phyloP scores from a whole-genome alignment of 148 eudicot species.

The Arctostaphylos glauca region DNA sequence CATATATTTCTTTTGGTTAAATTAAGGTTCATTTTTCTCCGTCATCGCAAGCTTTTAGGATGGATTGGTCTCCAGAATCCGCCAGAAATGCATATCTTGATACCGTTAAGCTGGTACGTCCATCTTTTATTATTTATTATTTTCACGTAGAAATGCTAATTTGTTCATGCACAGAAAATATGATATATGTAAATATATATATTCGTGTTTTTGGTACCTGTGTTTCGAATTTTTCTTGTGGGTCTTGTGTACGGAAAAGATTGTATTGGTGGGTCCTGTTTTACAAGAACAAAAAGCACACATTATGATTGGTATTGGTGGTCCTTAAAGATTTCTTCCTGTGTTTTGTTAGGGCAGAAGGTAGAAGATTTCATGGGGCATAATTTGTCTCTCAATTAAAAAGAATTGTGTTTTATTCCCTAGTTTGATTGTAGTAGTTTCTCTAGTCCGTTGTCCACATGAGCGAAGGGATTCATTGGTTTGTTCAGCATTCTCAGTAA shows the following conservation, averaged over 20 bases:
- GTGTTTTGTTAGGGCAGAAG: not conserved
- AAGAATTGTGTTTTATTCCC: no score
- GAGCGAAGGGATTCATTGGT: no score
- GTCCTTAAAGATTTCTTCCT: not conserved
- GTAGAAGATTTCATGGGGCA: not conserved
- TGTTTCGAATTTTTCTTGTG: not conserved
- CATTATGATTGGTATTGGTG: not conserved
- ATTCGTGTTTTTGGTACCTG: not conserved
- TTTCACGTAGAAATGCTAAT: not conserved
- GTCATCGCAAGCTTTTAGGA: not conserved
- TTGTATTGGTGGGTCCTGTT: not conserved
- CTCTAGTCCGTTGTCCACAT: no score
- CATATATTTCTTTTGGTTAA: not conserved
- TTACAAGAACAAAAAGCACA: not conserved
- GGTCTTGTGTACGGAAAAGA: not conserved
- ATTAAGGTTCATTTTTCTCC: not conserved
- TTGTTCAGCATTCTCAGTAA: no score
- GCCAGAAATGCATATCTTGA: conserved; percentile 45
- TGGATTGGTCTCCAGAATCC: conserved; percentile 37
- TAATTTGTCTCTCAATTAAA: not conserved
- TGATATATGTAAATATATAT: not conserved
- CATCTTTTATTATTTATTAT: not conserved
- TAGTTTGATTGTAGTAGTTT: no score
- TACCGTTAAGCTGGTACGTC: conserved; percentile 39
- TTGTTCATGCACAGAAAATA: not conserved